phyloP scores from a whole-genome alignment of 345 rosid species.

The Triadica sebifera region DNA sequence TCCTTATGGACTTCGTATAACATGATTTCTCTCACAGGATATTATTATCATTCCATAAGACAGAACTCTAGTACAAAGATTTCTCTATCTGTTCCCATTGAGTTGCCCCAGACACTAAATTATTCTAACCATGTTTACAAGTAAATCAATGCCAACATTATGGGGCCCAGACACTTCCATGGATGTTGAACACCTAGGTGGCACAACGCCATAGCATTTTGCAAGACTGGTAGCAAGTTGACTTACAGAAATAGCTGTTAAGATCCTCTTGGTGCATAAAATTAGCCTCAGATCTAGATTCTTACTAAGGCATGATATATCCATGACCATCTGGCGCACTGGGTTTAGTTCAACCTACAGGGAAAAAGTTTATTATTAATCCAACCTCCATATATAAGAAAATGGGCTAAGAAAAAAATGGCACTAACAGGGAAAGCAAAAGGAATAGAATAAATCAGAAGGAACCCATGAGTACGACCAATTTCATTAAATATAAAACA shows the following conservation, averaged over 20 bases:
- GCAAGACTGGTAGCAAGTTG: too few species aligned
- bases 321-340: slow-evolving; percentile 50
- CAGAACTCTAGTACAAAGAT: not conserved
- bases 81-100: not conserved
- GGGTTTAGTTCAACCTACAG: slow-evolving; percentile 44
- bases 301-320: slow-evolving; percentile 57
- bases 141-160: not conserved
- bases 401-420: not conserved
- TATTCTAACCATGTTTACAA: too few species aligned
- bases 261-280: slow-evolving; percentile 45
- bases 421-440: not conserved
- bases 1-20: not conserved
- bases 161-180: not conserved
- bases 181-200: too few species aligned
- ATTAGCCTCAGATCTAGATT: slow-evolving; percentile 66
- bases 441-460: slow-evolving; percentile 2
- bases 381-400: slow-evolving; percentile 1
- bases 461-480: not conserved
- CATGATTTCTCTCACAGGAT: not conserved
- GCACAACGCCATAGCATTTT: too few species aligned
- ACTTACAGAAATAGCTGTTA: slow-evolving; percentile 4
- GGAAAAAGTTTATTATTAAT: slow-evolving; percentile 9
- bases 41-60: not conserved
- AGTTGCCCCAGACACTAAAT: not conserved
- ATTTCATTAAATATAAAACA: not conserved